Base-by-base conservation (phyloP, 768 basidiomycete species). In the Lactarius vividus region DNA sequence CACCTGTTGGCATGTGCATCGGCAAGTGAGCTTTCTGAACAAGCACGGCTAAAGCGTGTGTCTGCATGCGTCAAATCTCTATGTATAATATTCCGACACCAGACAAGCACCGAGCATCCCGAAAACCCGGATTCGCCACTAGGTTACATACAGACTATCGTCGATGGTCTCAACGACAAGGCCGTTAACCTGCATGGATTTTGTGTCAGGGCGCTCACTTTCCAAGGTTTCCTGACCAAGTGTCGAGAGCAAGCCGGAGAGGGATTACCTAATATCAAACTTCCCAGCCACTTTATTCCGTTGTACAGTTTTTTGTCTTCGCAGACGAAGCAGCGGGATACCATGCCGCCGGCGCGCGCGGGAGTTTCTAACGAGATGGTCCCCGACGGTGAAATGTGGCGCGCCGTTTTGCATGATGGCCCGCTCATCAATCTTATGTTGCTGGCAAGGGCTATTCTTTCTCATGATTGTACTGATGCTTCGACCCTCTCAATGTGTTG, bases 1-100 rank as follows among this genome's bases (percentile, higher is more conserved):
- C 64, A 65, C n/a, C n/a, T 65, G 15, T n/a, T 61, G 54, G 57
- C 59, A 1, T 65, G 64, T 28, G 54, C 37, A 2, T 61, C 59
- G 10, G 46, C 59, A 1, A n/a, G 29, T 7, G 59, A 65, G 9
- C 64, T 65, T 31, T 56, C 59, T 2, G 59, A 57, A n/a, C 33
- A 61, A 23, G 33, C 54, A 40, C 37, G 42, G 33, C n/a, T 61
- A 1, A 5, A 26, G 3, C 64, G 64, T 9, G 64, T 57, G 35
- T 49, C 10, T 1, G 28, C 26, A 15, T 65, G 54, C 26, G 40
- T 65, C 42, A 10, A 65, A 11, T 61, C 59, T n/a, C 54, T 61
- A 16, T 42, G 42, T 20, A 31, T 29, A 28, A 61, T 65, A 35
- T 57, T 61, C 18, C 7, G 28, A 16, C 15, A 18, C 44, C 7